Conservation (phyloP, 352 stramenopile species). For the Globisporangium barbulae region DNA sequence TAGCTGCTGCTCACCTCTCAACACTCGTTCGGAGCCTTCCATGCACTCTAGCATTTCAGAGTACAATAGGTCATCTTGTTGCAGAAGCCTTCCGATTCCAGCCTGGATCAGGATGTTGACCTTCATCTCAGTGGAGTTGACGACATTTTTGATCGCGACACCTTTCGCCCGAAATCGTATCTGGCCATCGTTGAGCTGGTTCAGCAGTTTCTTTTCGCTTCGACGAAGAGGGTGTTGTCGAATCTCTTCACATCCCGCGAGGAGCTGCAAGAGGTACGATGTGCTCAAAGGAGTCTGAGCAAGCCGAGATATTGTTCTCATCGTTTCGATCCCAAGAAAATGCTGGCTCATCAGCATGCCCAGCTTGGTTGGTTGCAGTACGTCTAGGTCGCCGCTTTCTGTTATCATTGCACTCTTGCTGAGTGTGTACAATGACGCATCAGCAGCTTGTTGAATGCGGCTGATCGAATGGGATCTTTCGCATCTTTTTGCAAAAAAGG, state of each 20-base stretch:
- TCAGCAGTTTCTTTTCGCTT: conserved; percentile 29
- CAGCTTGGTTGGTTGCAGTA: conserved; percentile 27
- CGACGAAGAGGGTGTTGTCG: conserved; percentile 24
- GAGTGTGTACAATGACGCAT: conserved; percentile 35
- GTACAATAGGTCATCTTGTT: conserved; percentile 17
- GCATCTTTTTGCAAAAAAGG: conserved; percentile 14
- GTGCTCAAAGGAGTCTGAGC: conserved; percentile 7
- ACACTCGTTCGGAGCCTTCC: conserved; percentile 20
- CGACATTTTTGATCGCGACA: conserved; percentile 10
- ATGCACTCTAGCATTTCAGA: conserved; percentile 21
- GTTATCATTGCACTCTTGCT: conserved; percentile 25
- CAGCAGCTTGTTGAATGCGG: conserved; percentile 12
- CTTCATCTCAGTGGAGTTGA: conserved; percentile 23
- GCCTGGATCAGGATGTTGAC: conserved; percentile 37
- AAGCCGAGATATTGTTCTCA: conserved; percentile 45
- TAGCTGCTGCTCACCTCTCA: conserved; percentile 19
- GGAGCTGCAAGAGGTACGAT: conserved; percentile 18
- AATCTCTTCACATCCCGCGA: conserved; percentile 29
- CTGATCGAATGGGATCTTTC: background rate
- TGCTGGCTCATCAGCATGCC: conserved; percentile 70
- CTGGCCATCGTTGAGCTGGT: conserved; percentile 22
- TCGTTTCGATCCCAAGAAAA: conserved; percentile 54
- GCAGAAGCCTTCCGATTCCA: conserved; percentile 15
- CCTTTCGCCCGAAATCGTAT: conserved; percentile 16
- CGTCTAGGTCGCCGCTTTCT: conserved; percentile 20